Evolutionary conservation across 1,284 basidiomycete species (phyloP).

Genomic region (Leucoagaricus sp.): DNA sequence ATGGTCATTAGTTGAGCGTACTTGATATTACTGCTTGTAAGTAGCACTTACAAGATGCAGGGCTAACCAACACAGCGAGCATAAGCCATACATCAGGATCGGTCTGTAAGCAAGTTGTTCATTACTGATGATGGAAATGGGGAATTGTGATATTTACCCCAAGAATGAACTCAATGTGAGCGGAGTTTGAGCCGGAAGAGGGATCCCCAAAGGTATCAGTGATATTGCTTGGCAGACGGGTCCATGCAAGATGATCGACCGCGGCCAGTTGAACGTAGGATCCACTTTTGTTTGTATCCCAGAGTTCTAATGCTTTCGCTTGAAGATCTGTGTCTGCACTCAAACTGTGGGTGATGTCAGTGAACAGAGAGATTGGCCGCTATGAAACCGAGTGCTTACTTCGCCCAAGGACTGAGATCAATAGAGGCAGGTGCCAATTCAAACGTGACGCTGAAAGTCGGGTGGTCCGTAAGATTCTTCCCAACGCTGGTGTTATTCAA

Average conservation of each 20-base stretch:
- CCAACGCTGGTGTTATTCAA: constrained; percentile 43
- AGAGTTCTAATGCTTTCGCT: constrained; percentile 18
- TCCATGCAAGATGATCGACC: constrained; percentile 17
- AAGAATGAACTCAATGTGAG: no score
- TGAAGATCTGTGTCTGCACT: constrained; percentile 12
- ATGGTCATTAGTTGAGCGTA: background rate
- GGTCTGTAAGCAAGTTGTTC: no score
- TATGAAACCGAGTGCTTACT: background rate
- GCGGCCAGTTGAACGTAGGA: constrained; percentile 12
- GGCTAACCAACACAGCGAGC: background rate
- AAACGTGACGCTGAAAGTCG: constrained; percentile 5
- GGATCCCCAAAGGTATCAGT: no score
- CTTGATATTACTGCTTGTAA: background rate
- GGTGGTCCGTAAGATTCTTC: constrained; percentile 37
- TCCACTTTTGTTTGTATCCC: constrained; percentile 21
- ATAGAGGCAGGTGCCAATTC: background rate
- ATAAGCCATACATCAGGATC: background rate
- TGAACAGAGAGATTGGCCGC: background rate
- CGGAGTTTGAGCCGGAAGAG: constrained; percentile 22
- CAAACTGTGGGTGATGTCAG: background rate
- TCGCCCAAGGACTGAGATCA: constrained; percentile 5
- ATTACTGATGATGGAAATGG: no score
- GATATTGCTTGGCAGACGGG: constrained; percentile 22
- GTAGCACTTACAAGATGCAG: constrained; percentile 13
- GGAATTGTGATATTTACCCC: no score